Evolutionary conservation across 2,329 filamentous ascomycete genomes (phyloP).

Genomic region (Phialophora chinensis): DNA sequence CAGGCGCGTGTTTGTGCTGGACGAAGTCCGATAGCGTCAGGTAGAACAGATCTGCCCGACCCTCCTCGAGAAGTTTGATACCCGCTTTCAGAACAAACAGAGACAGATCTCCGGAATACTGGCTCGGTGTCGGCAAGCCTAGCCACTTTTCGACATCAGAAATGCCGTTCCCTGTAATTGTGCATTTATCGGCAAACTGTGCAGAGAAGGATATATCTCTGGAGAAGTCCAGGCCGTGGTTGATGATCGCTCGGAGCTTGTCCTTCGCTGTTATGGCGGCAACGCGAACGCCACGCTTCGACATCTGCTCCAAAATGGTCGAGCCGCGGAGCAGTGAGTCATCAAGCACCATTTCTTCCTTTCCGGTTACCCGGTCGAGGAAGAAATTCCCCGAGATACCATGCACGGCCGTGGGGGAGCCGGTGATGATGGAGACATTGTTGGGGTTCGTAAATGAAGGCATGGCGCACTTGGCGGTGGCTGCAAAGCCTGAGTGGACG

Average conservation of each 20-base stretch:
- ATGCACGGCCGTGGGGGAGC: conserved; percentile 48
- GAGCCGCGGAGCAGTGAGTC: conserved; percentile 50
- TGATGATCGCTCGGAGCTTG: conserved; percentile 52
- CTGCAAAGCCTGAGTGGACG: conserved; percentile 48
- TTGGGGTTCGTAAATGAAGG: conserved; percentile 56
- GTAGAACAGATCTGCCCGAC: conserved; percentile 50
- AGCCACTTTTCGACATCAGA: conserved; percentile 48
- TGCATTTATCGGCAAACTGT: conserved; percentile 44
- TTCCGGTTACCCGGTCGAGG: conserved; percentile 48
- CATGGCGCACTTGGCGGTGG: conserved; percentile 50
- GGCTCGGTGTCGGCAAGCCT: conserved; percentile 46
- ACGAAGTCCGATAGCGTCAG: conserved; percentile 54
- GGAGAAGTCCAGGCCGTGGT: conserved; percentile 43
- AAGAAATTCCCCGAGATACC: conserved; percentile 55
- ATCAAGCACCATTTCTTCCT: conserved; percentile 52
- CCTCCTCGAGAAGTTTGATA: conserved; percentile 50
- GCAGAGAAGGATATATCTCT: conserved; percentile 51
- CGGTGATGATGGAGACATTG: conserved; percentile 55
- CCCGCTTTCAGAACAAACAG: conserved; percentile 54
- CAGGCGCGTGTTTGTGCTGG: conserved; percentile 53
- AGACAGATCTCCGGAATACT: conserved; percentile 54
- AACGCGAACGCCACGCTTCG: conserved; percentile 48
- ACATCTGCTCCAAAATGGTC: conserved; percentile 51
- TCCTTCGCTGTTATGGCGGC: conserved; percentile 55
- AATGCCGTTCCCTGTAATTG: conserved; percentile 46